Evolutionary conservation across 208 protist genomes (phyloP), one percentile per base, ranked within the genome.

Genomic region (Endotrypanum monterogeii): DNA sequence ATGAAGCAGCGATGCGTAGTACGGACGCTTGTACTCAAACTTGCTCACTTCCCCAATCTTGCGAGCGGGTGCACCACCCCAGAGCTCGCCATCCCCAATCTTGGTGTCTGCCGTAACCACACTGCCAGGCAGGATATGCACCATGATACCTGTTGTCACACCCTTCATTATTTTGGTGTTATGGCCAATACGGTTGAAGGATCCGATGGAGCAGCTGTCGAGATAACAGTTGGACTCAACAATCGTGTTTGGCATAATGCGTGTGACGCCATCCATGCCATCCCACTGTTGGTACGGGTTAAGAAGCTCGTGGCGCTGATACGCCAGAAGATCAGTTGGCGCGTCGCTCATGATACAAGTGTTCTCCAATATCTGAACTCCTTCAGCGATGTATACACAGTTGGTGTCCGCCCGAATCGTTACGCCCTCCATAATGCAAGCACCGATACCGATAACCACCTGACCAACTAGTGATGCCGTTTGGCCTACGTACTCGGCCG

Each of bases 241-340:
- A 50, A 96, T 92, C 14, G 85, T 91, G 83, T 96, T 94, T 30
- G 85, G 88, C 87, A 91, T 90, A 60, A 96, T 84, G 48, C 88
- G 85, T 46, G 75, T 86, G 20, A 94, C 89, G 23, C 92, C 92
- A 78, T 89, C 80, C 87, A 94, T 94, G 48, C 89, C 89, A 54
- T 96, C 92, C 90, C 90, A 95, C 71, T 95, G 89, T 72, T 96
- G 92, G 78, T 96, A 96, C 30, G 92, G 92, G 80, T 96, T 96
- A 57, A 96, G 74, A 62, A 82, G 65, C 79, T 96, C 92, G 57
- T 94, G 84, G 20, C 92, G 86, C 79, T 94, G 89, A 66, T 96
- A 96, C 9, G 88, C 89, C 30, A 95, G 78, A 55, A 96, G 77
- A 71, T 95, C 84, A 11, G 85, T 90, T 51, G 92, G 89, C 12